Evolutionary conservation across 2,329 filamentous ascomycete genomes (phyloP).

Genomic region (Zymoseptoria passerinii): DNA sequence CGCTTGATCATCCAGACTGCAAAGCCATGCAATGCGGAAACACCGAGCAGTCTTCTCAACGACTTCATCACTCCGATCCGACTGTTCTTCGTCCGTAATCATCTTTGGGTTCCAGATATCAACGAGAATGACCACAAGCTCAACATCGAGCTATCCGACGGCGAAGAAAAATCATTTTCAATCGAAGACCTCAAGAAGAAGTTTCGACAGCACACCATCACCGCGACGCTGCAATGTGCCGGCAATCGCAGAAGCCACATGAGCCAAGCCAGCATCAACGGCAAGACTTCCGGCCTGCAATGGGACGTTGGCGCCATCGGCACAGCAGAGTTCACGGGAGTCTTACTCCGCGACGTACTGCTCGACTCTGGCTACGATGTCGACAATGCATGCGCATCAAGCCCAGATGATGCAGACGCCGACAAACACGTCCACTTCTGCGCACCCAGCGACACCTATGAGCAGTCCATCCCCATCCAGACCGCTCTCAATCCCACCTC

Average conservation of each 20-base stretch:
- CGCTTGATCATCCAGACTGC: slow-evolving; percentile 45
- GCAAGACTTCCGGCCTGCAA: slow-evolving; percentile 48
- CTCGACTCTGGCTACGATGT: slow-evolving; percentile 46
- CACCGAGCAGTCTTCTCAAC: slow-evolving; percentile 43
- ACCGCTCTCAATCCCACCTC: slow-evolving; percentile 52
- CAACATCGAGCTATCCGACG: slow-evolving; percentile 50
- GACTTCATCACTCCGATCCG: slow-evolving; percentile 49
- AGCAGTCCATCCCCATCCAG: slow-evolving; percentile 22
- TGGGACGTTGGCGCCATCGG: slow-evolving; percentile 54
- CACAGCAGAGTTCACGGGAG: slow-evolving; percentile 53
- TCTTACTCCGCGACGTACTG: slow-evolving; percentile 48
- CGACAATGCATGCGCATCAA: slow-evolving; percentile 14
- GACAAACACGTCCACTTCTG: slow-evolving; percentile 48
- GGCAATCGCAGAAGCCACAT: slow-evolving; percentile 50
- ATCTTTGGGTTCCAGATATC: slow-evolving; percentile 54
- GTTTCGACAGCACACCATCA: slow-evolving; percentile 46
- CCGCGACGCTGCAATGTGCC: slow-evolving; percentile 52
- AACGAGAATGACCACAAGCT: slow-evolving; percentile 40
- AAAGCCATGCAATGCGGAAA: slow-evolving; percentile 56
- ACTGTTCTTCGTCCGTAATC: slow-evolving; percentile 54
- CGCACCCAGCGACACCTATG: slow-evolving; percentile 17
- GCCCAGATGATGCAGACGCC: slow-evolving; percentile 24
- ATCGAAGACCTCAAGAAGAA: slow-evolving; percentile 46
- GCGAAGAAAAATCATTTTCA: slow-evolving; percentile 46
- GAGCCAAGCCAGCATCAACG: slow-evolving; percentile 37